A percentile compares a stretch with the other conserved stretches of the same genome.
These are phyloP conservation scores for Bocquillonia castaneifolia DNA, from an alignment of 441 rosid genomes.

Conservation along the genomic window DNA sequence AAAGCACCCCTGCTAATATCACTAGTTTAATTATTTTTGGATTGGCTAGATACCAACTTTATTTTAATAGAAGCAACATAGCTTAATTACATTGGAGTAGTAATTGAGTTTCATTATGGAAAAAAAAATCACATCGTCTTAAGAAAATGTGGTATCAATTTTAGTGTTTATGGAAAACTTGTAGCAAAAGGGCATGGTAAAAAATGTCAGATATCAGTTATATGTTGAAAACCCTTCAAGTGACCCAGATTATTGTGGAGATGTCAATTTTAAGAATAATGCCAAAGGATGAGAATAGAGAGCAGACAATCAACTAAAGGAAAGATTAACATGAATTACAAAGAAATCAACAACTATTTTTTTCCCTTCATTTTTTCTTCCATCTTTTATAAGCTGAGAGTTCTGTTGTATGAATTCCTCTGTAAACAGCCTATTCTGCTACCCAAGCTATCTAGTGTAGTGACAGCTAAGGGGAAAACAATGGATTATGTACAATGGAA, in stretches of 20 bases:
- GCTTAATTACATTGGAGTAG: too few species aligned
- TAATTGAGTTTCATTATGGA: too few species aligned
- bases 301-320: neutral
- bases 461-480: neutral
- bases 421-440: neutral
- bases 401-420: neutral
- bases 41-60: too few species aligned
- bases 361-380: neutral
- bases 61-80: too few species aligned
- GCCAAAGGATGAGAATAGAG: neutral
- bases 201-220: too few species aligned
- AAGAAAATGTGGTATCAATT: too few species aligned
- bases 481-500: constrained; percentile 1
- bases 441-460: neutral
- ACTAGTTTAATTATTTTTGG: too few species aligned
- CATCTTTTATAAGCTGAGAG: neutral
- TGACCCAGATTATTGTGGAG: neutral
- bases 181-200: neutral
- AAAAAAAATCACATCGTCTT: too few species aligned
- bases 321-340: too few species aligned
- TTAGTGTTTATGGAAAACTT: too few species aligned
- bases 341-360: neutral
- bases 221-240: too few species aligned
- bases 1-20: too few species aligned
- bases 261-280: neutral